Conservation (phyloP, 306 rosid species). For the Lablab purpureus region DNA sequence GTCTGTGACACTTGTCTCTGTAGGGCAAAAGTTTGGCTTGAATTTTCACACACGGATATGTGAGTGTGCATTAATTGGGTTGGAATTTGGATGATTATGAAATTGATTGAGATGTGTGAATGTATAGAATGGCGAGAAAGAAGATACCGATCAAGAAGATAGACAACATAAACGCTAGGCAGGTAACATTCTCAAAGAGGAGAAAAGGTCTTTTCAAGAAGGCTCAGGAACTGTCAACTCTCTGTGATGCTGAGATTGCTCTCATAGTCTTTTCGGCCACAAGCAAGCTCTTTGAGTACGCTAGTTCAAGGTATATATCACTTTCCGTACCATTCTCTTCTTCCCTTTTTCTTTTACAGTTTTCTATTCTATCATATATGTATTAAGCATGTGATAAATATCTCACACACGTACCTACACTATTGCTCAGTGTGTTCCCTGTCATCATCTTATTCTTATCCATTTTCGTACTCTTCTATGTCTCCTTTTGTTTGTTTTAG, state of each 20-base stretch:
- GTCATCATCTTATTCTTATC: neutral
- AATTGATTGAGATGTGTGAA: neutral
- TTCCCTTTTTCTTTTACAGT: neutral
- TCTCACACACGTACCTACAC: neutral
- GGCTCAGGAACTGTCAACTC: slow-evolving; percentile 48
- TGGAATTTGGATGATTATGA: neutral
- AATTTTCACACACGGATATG: neutral
- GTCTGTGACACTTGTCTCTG: neutral
- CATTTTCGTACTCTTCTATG: neutral
- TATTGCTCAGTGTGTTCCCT: neutral
- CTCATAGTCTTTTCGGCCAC: slow-evolving; percentile 55
- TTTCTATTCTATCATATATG: neutral
- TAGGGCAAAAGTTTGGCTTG: neutral
- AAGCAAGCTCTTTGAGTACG: slow-evolving; percentile 52
- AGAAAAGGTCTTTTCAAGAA: slow-evolving; percentile 58
- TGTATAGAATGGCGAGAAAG: slow-evolving; percentile 11
- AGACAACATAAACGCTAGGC: slow-evolving; percentile 55
- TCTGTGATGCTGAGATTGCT: slow-evolving; percentile 52
- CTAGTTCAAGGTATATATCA: slow-evolving; percentile 52
- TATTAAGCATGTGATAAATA: neutral
- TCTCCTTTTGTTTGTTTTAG: neutral
- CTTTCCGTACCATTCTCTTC: neutral
- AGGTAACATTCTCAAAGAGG: slow-evolving; percentile 58
- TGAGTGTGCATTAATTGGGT: neutral
- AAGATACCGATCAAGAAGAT: slow-evolving; percentile 39